phyloP scores from a whole-genome alignment of 345 rosid genomes.

The Eucalyptus erythrocorys region DNA sequence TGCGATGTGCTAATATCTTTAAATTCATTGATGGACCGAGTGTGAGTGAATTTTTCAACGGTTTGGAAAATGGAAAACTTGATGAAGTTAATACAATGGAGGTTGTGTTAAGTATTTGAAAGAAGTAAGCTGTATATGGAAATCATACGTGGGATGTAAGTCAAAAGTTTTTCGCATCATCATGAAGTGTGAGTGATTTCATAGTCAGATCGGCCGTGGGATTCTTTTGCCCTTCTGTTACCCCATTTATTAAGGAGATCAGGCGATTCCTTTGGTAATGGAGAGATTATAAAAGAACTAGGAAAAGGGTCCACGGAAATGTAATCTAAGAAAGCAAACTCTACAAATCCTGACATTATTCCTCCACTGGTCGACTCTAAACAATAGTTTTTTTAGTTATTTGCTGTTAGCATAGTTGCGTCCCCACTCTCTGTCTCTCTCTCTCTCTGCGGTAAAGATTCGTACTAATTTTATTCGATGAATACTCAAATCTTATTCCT shows the following conservation, averaged over 20 bases:
- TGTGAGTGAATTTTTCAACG: neutral
- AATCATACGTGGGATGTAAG: neutral
- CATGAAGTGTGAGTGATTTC: neutral
- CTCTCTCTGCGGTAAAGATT: neutral
- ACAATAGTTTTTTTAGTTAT: neutral
- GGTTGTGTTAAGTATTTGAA: neutral
- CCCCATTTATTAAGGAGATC: neutral
- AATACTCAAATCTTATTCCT: neutral
- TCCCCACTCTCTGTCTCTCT: neutral
- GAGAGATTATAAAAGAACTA: neutral
- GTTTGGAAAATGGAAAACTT: too few species aligned
- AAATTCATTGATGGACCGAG: fast-evolving
- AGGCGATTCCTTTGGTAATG: neutral
- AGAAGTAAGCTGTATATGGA: neutral
- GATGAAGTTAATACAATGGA: neutral
- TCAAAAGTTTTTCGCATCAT: neutral
- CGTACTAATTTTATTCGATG: neutral
- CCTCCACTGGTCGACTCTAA: neutral
- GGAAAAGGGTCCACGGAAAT: neutral
- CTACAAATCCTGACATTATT: neutral
- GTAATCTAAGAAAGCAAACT: neutral
- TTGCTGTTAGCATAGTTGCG: neutral
- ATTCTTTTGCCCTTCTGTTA: neutral
- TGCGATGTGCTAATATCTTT: fast-evolving
- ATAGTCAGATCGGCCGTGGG: neutral